Base-by-base conservation (phyloP, 129 eudicot genomes). In the Lactuca saligna region DNA sequence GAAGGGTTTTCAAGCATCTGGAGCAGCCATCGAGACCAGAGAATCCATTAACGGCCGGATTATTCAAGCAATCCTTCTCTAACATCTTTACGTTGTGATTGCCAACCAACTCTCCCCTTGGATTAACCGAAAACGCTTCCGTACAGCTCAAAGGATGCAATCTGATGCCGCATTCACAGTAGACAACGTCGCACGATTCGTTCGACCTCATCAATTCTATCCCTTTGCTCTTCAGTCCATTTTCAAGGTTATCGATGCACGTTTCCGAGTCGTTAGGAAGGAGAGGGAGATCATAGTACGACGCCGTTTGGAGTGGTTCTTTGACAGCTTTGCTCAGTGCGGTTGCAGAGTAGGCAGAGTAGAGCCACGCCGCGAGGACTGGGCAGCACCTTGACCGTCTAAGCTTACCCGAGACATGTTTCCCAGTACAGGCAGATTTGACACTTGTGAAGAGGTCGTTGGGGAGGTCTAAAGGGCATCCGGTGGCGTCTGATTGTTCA, bases 251-350 rank as follows among this genome's bases (percentile, higher is more conserved):
- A 17, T 84, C 90, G 32, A 89, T 84, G 53, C 96, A 92, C 7
- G 86, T 92, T 88, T 92, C 91, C 0, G 96, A 92, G 61, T 92
- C 98, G 68, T 92, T 91, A 1, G 98, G 98, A 7, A 92, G 79
- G 54, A 86, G 72, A 2, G 96, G 96, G 64, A 92, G 83, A 14
- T 92, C 95, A 8, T 70, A 66, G 25, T 72, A 73, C 41, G 91
- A 54, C 63, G 78, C 46, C 75, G 88, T 74, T 25, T 81, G 83
- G 0, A 75, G 82, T 2, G 75, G 61, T 12, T 42, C 46, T 37
- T 65, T 49, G 25, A 75, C 60, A 3, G 51, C 76, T 14, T 49
- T 55, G 55, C 75, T 77, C 0, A 92, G 86, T 1, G 89, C 98
- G 0, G 87, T 77, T 9, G 70, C 69, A 3, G 96, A 83, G 86